Conservation (phyloP, 2,329 filamentous ascomycete genomes). For the Dothideomycetes sp. region DNA sequence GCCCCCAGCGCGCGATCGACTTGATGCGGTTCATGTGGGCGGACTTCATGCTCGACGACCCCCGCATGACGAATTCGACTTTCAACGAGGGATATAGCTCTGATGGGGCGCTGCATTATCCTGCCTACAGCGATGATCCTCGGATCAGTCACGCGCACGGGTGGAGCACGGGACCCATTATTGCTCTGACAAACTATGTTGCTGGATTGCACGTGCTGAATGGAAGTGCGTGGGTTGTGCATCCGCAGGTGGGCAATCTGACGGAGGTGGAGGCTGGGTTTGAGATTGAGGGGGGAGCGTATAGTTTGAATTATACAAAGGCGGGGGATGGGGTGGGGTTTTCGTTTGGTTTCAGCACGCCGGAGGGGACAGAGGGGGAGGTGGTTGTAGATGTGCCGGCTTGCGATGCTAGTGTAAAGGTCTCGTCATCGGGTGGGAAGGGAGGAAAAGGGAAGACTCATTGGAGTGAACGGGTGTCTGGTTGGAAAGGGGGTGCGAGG, state of each 20-base stretch:
- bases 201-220: slow-evolving; percentile 31
- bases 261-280: slow-evolving; percentile 8
- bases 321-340: neutral
- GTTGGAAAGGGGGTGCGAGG: neutral
- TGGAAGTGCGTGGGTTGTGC: slow-evolving; percentile 10
- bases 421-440: neutral
- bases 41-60: slow-evolving; percentile 43
- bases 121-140: slow-evolving; percentile 37
- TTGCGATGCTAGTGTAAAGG: neutral
- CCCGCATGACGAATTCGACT: slow-evolving; percentile 41
- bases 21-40: slow-evolving; percentile 40
- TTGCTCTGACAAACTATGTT: slow-evolving; percentile 29
- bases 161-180: slow-evolving; percentile 40
- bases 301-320: slow-evolving; percentile 5
- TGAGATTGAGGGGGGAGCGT: slow-evolving; percentile 1
- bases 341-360: slow-evolving; percentile 3
- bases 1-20: slow-evolving; percentile 28
- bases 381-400: slow-evolving; percentile 1
- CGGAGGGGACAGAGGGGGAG: slow-evolving; percentile 1
- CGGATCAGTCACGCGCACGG: slow-evolving; percentile 39
- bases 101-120: slow-evolving; percentile 36
- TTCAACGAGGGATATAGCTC: slow-evolving; percentile 42
- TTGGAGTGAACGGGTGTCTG: neutral
- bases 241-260: slow-evolving; percentile 9
- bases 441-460: neutral